Base-by-base conservation (phyloP, 1,139 yeast species). In the Yamadazyma atmosphaerica region DNA sequence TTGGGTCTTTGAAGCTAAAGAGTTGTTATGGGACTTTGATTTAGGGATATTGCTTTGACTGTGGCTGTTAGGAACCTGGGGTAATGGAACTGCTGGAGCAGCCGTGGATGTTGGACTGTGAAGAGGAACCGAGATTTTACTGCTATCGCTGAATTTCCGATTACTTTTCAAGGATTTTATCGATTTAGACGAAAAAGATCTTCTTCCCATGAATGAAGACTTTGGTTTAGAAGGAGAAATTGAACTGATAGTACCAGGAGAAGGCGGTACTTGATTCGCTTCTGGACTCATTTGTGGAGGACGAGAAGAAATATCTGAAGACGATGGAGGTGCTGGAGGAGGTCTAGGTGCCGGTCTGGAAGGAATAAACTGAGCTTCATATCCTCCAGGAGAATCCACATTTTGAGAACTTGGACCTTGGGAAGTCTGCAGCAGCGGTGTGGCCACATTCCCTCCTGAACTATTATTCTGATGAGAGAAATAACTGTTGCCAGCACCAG, bases 321-420 rank as follows among this genome's bases (percentile, higher is more conserved):
- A 4, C 4, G 28, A 33, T 19, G 36, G 15, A 9, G 35, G 36
- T 18, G 23, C 15, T 3, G 33, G 16, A 37, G 77, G 77, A 1
- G 77, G 77, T 44, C 75, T 77, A 32, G 88, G 88, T 0, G 88
- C 86, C 0, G 87, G 86, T 44, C 87, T 65, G 37, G 80, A 74
- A 5, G 87, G 87, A 41, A 81, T 78, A 45, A 75, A 81, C 50
- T 74, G 81, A 23, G 55, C 61, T 46, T 71, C 77, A 34, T 47
- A 54, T 6, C n/a, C 31, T n/a, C n/a, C n/a, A 12, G 31, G 17
- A 5, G 18, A 14, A 11, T 16, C 8, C 17, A 4, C 7, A 5
- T 12, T 12, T 29, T 15, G 22, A 4, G n/a, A 7, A 12, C 49
- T 58, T 26, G 26, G 21, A 16, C 22, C 31, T 4, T 10, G 25